These are phyloP conservation scores for Yamadazyma friedrichii DNA, from an alignment of 1,139 yeast genomes.

Conservation along the genomic window DNA sequence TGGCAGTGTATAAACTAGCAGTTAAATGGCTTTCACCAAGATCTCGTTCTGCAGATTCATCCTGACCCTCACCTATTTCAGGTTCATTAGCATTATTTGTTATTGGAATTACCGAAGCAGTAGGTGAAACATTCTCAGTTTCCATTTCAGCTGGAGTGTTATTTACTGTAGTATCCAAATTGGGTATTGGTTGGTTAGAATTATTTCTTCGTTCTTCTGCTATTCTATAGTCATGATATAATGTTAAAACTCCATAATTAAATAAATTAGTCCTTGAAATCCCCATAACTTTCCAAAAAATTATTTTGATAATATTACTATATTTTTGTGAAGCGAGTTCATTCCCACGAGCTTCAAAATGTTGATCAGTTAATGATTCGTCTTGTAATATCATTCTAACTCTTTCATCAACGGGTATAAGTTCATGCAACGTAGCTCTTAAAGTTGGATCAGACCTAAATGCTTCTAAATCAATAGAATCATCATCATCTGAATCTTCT, in stretches of 20 bases:
- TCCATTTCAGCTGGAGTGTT: neutral
- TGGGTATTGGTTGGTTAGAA: constrained; percentile 7
- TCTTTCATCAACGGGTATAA: constrained; percentile 40
- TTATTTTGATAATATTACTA: constrained; percentile 29
- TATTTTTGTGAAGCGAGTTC: constrained; percentile 36
- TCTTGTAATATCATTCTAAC: constrained; percentile 35
- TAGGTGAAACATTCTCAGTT: neutral
- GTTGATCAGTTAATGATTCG: constrained; percentile 22
- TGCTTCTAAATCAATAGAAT: constrained; percentile 39
- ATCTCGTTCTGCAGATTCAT: constrained; percentile 1
- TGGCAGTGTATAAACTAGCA: constrained; percentile 6
- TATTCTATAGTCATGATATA: constrained; percentile 26
- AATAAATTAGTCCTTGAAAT: constrained; percentile 45
- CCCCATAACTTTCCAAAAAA: constrained; percentile 60
- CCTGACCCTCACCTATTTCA: no score
- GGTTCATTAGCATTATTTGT: neutral
- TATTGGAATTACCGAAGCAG: neutral
- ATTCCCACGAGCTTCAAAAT: constrained; percentile 46
- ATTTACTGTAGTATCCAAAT: constrained; percentile 1
- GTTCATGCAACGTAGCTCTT: constrained; percentile 39
- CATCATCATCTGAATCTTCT: constrained; percentile 22
- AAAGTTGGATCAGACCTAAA: constrained; percentile 41
- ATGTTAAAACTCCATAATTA: constrained; percentile 50
- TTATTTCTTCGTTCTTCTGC: constrained; percentile 13
- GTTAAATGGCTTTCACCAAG: constrained; percentile 1